Percentiles rank a stretch among this genome's conserved stretches.
phyloP scores from a whole-genome alignment of 108 stramenopile genomes.

The Epithemia pelagica region DNA sequence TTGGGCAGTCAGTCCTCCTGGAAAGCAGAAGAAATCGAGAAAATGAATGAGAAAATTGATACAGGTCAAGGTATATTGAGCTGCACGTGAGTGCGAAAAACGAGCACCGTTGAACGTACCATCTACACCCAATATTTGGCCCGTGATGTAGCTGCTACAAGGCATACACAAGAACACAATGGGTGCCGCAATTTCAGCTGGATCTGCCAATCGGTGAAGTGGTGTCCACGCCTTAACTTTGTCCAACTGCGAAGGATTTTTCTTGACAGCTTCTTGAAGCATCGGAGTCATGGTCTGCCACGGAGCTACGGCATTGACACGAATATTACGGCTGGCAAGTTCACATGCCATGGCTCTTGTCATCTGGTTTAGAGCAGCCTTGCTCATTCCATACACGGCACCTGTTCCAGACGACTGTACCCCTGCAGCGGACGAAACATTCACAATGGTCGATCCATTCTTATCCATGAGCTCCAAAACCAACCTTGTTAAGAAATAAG shows the following conservation, averaged over 20 bases:
- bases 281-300: constrained; percentile 90
- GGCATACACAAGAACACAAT: constrained; percentile 90
- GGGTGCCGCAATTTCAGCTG: constrained; percentile 74
- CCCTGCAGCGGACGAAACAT: constrained; percentile 83
- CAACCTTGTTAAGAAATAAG: constrained; percentile 49
- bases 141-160: constrained; percentile 89
- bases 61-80: no score
- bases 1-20: constrained; percentile 67
- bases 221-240: constrained; percentile 72
- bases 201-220: constrained; percentile 46
- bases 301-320: constrained; percentile 82
- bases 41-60: no score
- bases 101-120: constrained; percentile 28
- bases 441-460: constrained; percentile 68
- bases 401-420: constrained; percentile 70
- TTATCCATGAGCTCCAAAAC: constrained; percentile 30
- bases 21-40: no score
- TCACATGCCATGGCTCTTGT: constrained; percentile 73
- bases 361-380: constrained; percentile 82
- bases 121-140: constrained; percentile 90
- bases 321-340: constrained; percentile 74
- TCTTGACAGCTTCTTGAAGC: constrained; percentile 52
- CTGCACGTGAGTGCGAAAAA: no score
- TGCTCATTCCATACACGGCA: constrained; percentile 76
- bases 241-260: constrained; percentile 44